phyloP scores from a whole-genome alignment of 192 early-diverging fungal genomes.

The Jimgerdemannia flammicorona region DNA sequence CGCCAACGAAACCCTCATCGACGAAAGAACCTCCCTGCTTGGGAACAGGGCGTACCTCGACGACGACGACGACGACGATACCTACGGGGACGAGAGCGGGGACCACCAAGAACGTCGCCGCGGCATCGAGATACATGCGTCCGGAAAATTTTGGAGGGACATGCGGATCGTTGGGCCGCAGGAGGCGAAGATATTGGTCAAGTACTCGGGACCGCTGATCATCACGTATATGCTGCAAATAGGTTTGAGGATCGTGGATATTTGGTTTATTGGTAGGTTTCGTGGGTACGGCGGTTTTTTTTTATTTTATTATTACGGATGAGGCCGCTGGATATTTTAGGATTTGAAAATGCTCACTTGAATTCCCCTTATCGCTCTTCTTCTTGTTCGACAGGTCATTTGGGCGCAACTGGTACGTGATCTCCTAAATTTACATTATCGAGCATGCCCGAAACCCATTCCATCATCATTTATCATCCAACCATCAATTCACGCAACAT shows the following conservation, averaged over 20 bases:
- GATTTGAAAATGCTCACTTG: background rate
- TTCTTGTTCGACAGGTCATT: background rate
- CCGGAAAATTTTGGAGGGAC: background rate
- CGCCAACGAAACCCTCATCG: background rate
- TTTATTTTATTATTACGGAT: background rate
- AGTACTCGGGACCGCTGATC: slow-evolving; percentile 11
- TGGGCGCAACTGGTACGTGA: background rate
- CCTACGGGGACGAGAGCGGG: background rate
- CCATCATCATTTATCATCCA: too few species aligned
- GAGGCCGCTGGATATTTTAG: background rate
- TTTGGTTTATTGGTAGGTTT: slow-evolving; percentile 16
- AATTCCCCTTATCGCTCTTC: background rate
- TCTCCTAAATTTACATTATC: background rate
- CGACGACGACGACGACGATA: background rate
- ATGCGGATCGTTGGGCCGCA: background rate
- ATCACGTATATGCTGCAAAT: slow-evolving; percentile 16
- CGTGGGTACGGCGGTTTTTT: slow-evolving; percentile 9
- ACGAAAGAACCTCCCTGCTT: background rate
- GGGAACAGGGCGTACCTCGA: background rate
- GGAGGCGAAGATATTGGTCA: slow-evolving; percentile 4
- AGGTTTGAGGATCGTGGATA: slow-evolving; percentile 6
- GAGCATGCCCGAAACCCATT: too few species aligned
- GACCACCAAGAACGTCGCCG: background rate
- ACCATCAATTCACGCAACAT: too few species aligned
- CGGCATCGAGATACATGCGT: background rate